Evolutionary conservation across 169 alveolate genomes (phyloP).

Genomic region (Theileria annulata): DNA sequence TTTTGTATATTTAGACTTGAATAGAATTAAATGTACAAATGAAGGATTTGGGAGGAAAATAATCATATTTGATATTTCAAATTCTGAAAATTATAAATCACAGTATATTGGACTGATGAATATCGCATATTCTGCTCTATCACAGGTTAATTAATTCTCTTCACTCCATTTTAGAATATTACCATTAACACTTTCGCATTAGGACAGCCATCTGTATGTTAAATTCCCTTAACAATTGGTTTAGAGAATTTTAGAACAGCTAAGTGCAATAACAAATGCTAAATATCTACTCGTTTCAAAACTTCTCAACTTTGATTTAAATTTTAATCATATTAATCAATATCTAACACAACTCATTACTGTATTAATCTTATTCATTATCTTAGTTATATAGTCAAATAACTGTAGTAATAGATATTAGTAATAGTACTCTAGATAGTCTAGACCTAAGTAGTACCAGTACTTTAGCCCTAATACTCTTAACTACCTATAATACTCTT

Average conservation of each 20-base stretch:
- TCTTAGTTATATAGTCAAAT: too few species aligned
- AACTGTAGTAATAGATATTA: too few species aligned
- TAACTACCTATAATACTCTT: background rate
- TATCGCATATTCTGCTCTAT: constrained; percentile 60
- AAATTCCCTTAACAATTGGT: background rate
- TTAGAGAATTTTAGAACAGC: constrained; percentile 64
- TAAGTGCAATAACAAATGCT: constrained; percentile 62
- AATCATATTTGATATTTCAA: constrained; percentile 44
- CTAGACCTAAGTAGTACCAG: too few species aligned
- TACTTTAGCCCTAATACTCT: background rate
- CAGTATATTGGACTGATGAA: constrained; percentile 67
- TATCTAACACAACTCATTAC: constrained; percentile 39
- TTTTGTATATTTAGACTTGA: constrained; percentile 26
- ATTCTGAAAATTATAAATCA: constrained; percentile 40
- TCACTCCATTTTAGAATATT: constrained; percentile 22
- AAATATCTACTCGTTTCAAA: constrained; percentile 45
- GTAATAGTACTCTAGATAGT: too few species aligned
- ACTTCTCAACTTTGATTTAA: constrained; percentile 42
- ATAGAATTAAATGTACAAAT: constrained; percentile 18
- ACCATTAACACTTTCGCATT: constrained; percentile 57
- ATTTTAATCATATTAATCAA: constrained; percentile 25
- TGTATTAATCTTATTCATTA: background rate
- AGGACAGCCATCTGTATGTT: constrained; percentile 52
- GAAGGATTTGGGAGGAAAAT: constrained; percentile 52
- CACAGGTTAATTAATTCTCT: constrained; percentile 23